Conservation (phyloP, 2,329 filamentous ascomycete species). For the Pezicula neosporulosa region DNA sequence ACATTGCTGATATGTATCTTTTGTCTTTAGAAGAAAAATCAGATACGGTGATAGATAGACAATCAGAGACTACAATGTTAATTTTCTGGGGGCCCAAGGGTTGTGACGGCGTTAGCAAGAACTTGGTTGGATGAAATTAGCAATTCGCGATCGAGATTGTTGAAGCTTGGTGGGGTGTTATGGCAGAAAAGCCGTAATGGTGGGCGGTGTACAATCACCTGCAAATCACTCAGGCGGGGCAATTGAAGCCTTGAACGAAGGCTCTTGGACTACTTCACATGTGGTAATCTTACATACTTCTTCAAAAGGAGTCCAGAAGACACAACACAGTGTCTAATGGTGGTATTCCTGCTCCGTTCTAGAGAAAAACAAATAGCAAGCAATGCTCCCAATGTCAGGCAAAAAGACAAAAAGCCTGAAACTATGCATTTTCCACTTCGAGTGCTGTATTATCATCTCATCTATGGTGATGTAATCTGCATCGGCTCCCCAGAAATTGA, state of each 20-base stretch:
- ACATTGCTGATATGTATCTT: conserved; percentile 10
- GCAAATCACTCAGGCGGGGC: neutral
- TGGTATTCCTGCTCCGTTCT: conserved; percentile 30
- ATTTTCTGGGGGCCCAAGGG: no score
- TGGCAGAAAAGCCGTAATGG: conserved; percentile 3
- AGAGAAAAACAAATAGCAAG: conserved; percentile 24
- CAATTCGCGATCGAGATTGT: neutral
- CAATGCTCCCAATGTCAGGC: conserved; percentile 18
- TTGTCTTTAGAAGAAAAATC: neutral
- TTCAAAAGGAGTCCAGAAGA: neutral
- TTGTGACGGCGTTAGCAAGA: neutral
- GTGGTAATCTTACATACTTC: neutral
- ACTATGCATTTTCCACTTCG: conserved; percentile 19
- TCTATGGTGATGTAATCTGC: conserved; percentile 44
- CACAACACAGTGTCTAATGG: conserved; percentile 10
- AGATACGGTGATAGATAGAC: neutral
- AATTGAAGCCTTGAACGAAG: neutral
- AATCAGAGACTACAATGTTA: no score
- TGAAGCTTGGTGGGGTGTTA: neutral
- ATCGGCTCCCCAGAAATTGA: conserved; percentile 45
- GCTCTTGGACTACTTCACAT: neutral
- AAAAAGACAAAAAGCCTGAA: conserved; percentile 16
- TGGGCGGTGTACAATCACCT: neutral
- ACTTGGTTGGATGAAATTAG: neutral
- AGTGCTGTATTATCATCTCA: conserved; percentile 20